A percentile compares a stretch with the other conserved stretches of the same genome.
phyloP scores from a whole-genome alignment of 73 alveolate genomes.

The Stentor coeruleus region DNA sequence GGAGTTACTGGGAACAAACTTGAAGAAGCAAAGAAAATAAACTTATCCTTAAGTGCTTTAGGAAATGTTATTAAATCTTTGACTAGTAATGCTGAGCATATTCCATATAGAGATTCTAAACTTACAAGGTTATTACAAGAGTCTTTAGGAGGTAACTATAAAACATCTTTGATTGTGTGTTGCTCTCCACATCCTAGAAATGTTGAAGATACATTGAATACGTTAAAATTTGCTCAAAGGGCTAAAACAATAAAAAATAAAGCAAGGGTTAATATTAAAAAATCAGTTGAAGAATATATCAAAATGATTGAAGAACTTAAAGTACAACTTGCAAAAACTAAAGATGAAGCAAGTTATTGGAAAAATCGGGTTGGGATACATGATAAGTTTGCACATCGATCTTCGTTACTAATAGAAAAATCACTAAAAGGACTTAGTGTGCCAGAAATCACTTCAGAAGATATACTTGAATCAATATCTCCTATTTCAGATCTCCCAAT shows the following conservation, averaged over 20 bases:
- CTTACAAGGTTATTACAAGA: constrained; percentile 43
- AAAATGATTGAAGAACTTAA: constrained; percentile 15
- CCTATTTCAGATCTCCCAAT: background rate
- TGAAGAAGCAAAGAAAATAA: constrained; percentile 71
- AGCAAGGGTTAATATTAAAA: background rate
- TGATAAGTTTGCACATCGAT: background rate
- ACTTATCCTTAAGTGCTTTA: constrained; percentile 52
- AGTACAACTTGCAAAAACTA: background rate
- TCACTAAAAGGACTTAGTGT: background rate
- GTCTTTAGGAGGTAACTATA: constrained; percentile 40
- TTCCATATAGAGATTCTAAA: constrained; percentile 65
- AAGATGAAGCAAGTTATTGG: background rate
- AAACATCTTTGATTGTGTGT: constrained; percentile 69
- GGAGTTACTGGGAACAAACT: constrained; percentile 50
- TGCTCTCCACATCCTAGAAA: constrained; percentile 71
- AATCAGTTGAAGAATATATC: background rate
- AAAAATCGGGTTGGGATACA: background rate
- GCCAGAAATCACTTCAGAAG: constrained; percentile 3
- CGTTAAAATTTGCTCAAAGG: constrained; percentile 89
- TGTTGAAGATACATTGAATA: constrained; percentile 75
- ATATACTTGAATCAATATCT: background rate
- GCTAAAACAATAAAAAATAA: constrained; percentile 85
- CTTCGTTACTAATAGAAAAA: background rate
- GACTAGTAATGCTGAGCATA: constrained; percentile 37
- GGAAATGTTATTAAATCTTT: constrained; percentile 67